A percentile compares a stretch with the other conserved stretches of the same genome.
phyloP scores from a whole-genome alignment of 441 rosid species.

The Metrosideros polymorpha region DNA sequence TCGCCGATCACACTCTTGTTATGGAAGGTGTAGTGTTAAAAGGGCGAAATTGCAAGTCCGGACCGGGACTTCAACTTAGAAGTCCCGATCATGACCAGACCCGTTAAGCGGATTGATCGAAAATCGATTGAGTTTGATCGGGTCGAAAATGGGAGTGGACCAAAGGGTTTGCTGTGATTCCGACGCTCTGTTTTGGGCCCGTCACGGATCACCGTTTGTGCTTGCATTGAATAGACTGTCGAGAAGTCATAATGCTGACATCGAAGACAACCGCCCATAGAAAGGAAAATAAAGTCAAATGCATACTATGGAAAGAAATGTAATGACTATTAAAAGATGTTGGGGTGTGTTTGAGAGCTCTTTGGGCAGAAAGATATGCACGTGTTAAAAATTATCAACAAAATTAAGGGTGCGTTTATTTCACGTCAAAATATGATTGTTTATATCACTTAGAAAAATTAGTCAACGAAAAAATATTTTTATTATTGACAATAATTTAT shows the following conservation, averaged over 20 bases:
- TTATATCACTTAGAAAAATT: not conserved
- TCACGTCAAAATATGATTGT: too few relatives aligned
- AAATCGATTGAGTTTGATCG: not conserved
- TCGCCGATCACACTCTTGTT: too few relatives aligned
- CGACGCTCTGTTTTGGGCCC: not conserved
- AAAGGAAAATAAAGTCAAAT: not conserved
- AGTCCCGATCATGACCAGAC: not conserved
- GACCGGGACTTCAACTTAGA: not conserved
- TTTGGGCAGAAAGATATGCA: rapidly evolving
- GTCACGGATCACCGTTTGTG: not conserved
- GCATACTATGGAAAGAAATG: not conserved
- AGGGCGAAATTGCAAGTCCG: too few relatives aligned
- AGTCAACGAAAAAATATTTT: rapidly evolving
- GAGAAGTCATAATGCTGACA: not conserved
- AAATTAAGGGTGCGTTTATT: too few relatives aligned
- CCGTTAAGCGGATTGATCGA: not conserved
- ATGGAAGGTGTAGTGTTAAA: not conserved
- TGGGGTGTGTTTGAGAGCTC: not conserved
- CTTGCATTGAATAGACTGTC: too few relatives aligned
- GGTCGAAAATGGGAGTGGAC: not conserved
- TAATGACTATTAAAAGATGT: too few relatives aligned
- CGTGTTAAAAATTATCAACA: not conserved
- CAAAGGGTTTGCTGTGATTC: not conserved
- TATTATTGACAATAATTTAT: not conserved
- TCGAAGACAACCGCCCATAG: not conserved